Evolutionary conservation across 2,329 filamentous ascomycete species (phyloP).

Genomic region (Trichoderma afroharzianum): DNA sequence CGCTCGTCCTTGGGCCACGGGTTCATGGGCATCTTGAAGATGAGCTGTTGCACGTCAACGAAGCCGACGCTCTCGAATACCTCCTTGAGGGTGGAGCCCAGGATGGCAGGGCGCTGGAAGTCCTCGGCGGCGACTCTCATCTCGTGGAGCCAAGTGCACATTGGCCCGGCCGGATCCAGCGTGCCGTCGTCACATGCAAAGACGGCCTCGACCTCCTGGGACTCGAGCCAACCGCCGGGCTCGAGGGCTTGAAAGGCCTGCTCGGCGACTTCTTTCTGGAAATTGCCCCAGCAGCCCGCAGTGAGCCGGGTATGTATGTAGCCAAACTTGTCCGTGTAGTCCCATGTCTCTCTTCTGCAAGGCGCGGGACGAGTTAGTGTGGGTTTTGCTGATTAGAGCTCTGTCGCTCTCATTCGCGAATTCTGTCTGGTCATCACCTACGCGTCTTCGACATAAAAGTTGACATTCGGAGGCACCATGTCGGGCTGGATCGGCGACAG

Average conservation of each 20-base stretch:
- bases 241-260: conserved; percentile 46
- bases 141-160: conserved; percentile 40
- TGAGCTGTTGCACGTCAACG: conserved; percentile 48
- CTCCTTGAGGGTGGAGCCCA: conserved; percentile 34
- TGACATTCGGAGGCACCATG: conserved; percentile 50
- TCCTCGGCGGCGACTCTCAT: conserved; percentile 37
- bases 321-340: conserved; percentile 52
- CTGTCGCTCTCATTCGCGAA: conserved; percentile 27
- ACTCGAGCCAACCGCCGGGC: conserved; percentile 54
- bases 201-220: conserved; percentile 44
- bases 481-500: conserved; percentile 37
- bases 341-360: conserved; percentile 45
- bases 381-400: background rate
- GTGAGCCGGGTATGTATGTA: conserved; percentile 52
- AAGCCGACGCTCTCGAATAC: conserved; percentile 49
- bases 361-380: background rate
- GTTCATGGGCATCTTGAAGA: conserved; percentile 53
- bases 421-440: conserved; percentile 22
- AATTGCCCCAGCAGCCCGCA: conserved; percentile 47
- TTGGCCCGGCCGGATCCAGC: conserved; percentile 35
- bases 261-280: conserved; percentile 47
- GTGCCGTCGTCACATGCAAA: conserved; percentile 45
- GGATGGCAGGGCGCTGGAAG: conserved; percentile 36
- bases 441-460: conserved; percentile 53
- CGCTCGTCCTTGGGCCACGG: conserved; percentile 48